phyloP scores from a whole-genome alignment of 305 asterid genomes.

The Fraxinus albicans region DNA sequence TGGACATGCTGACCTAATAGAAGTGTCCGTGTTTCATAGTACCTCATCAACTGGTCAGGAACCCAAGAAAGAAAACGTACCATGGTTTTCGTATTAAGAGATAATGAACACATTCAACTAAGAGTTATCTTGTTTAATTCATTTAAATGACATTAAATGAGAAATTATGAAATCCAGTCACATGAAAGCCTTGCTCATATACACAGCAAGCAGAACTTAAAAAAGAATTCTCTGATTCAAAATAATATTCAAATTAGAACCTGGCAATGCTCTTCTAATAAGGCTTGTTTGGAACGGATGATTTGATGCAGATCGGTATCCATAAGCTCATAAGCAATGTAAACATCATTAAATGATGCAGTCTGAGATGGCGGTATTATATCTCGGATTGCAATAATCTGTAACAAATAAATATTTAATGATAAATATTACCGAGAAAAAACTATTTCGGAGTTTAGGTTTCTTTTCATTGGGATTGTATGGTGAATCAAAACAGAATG shows the following conservation, averaged over 20 bases:
- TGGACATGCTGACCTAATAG: background rate
- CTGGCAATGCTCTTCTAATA: slow-evolving; percentile 61
- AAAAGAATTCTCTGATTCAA: background rate
- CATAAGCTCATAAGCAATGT: slow-evolving; percentile 53
- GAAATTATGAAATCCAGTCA: background rate
- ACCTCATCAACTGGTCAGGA: background rate
- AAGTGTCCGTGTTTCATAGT: background rate
- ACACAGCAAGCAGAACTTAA: background rate
- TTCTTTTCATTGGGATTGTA: background rate
- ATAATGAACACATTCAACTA: background rate
- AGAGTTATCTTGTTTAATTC: background rate
- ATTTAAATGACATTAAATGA: background rate
- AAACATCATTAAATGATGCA: slow-evolving; percentile 48
- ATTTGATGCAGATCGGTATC: slow-evolving; percentile 57
- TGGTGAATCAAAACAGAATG: background rate
- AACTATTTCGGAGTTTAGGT: background rate
- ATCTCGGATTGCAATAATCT: slow-evolving; percentile 56
- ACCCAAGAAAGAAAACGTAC: background rate
- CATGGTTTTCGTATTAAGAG: background rate
- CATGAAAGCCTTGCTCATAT: background rate
- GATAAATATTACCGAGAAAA: background rate
- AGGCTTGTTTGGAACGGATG: slow-evolving; percentile 50
- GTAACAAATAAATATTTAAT: slow-evolving; percentile 5
- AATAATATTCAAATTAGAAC: slow-evolving; percentile 19
- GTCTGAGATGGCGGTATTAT: slow-evolving; percentile 50